A percentile compares a stretch with the other conserved stretches of the same genome.
Conservation (phyloP, 2,329 filamentous ascomycete species). For the Chaetothyriales sp. region DNA sequence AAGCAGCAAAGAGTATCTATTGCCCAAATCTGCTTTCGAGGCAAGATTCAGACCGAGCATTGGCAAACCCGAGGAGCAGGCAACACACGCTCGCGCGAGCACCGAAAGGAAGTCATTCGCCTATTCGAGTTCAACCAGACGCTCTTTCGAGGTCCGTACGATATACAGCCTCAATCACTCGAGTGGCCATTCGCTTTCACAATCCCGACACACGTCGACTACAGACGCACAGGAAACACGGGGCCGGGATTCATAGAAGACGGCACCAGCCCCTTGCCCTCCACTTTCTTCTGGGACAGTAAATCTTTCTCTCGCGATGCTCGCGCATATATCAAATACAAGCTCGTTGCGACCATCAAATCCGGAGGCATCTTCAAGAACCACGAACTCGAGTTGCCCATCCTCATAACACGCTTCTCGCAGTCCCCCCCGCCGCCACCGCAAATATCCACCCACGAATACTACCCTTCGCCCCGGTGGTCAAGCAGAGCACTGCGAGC, state of each 20-base stretch:
- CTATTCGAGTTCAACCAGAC: background rate
- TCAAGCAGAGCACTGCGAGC: background rate
- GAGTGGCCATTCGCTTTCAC: slow-evolving; percentile 1
- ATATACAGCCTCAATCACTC: slow-evolving; percentile 1
- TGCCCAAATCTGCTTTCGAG: slow-evolving; percentile 1
- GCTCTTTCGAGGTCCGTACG: slow-evolving; percentile 1
- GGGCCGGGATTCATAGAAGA: background rate
- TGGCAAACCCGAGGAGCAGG: background rate
- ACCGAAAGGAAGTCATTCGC: background rate
- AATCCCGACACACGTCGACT: slow-evolving; percentile 2
- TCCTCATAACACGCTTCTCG: background rate
- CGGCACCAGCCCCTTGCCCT: background rate
- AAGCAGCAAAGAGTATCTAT: too few species aligned
- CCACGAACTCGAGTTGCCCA: background rate
- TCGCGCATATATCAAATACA: slow-evolving; percentile 1
- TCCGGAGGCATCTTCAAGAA: slow-evolving; percentile 1
- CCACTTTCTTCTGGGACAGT: background rate
- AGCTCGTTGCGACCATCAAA: background rate
- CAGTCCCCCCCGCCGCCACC: background rate
- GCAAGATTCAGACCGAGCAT: slow-evolving; percentile 1
- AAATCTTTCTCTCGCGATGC: background rate
- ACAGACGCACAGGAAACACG: background rate
- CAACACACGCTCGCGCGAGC: background rate
- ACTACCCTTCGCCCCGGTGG: background rate
- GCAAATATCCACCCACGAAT: background rate